These are phyloP conservation scores for Favolaschia claudopus DNA, from an alignment of 768 basidiomycete species.

Conservation along the genomic window DNA sequence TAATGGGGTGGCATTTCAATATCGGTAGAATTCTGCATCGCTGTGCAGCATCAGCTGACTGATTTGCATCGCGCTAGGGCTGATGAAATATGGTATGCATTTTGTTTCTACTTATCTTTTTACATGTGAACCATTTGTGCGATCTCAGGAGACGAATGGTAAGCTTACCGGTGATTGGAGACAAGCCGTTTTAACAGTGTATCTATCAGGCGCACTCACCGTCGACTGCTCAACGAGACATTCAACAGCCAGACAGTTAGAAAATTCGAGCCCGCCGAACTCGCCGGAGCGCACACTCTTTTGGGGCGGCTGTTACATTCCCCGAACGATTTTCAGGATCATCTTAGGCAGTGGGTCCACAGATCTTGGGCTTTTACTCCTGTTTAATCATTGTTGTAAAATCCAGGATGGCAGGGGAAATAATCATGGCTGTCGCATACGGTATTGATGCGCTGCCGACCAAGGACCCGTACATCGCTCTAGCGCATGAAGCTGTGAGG, in stretches of 20 bases:
- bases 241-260: neutral
- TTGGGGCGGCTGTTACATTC: slow-evolving; percentile 13
- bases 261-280: slow-evolving; percentile 1
- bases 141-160: slow-evolving; percentile 3
- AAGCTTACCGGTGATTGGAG: too few relatives aligned
- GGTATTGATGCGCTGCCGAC: slow-evolving; percentile 38
- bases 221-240: slow-evolving; percentile 5
- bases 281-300: slow-evolving; percentile 10
- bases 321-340: neutral
- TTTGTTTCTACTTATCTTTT: neutral
- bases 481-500: slow-evolving; percentile 32
- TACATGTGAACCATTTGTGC: neutral
- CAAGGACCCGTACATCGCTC: slow-evolving; percentile 40
- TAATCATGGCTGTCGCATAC: slow-evolving; percentile 39
- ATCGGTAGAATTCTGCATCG: neutral
- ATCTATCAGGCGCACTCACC: slow-evolving; percentile 7
- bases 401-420: slow-evolving; percentile 30
- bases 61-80: neutral
- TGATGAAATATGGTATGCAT: slow-evolving; percentile 10
- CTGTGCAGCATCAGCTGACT: neutral
- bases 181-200: neutral
- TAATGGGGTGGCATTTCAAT: slow-evolving; percentile 10
- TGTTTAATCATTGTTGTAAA: neutral
- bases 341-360: slow-evolving; percentile 2
- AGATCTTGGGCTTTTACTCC: neutral